Conservation (phyloP, 164 flowering plant species). For the Paratinospora sagittata region DNA sequence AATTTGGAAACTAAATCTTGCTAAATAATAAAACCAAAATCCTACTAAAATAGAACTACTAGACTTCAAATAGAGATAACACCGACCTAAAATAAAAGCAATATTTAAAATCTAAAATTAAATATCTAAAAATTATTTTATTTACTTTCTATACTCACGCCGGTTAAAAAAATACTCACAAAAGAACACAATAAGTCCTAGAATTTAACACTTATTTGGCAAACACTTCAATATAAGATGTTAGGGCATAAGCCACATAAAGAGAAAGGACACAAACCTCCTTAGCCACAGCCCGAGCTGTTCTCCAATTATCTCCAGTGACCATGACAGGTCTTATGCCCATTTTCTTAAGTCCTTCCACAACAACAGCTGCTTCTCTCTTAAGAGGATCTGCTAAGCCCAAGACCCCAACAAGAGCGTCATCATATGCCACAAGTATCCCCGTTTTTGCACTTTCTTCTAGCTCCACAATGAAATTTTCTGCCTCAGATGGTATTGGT, state of each 20-base stretch:
- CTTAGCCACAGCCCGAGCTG: slow-evolving; percentile 88
- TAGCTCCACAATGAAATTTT: slow-evolving; percentile 63
- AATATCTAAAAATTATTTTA: too few relatives aligned
- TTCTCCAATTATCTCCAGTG: slow-evolving; percentile 97
- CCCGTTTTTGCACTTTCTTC: slow-evolving; percentile 94
- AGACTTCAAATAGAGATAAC: too few relatives aligned
- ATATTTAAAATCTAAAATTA: too few relatives aligned
- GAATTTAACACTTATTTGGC: too few relatives aligned
- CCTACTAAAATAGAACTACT: too few relatives aligned
- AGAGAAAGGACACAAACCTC: slow-evolving; percentile 48
- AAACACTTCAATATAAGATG: too few relatives aligned
- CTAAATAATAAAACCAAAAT: too few relatives aligned
- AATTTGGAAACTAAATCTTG: too few relatives aligned
- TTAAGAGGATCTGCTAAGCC: slow-evolving; percentile 91
- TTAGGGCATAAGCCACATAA: neutral
- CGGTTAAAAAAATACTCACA: too few relatives aligned
- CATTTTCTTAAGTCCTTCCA: slow-evolving; percentile 85
- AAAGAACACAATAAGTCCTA: too few relatives aligned
- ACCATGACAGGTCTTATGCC: slow-evolving; percentile 91
- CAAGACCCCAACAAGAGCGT: slow-evolving; percentile 57
- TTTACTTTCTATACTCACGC: too few relatives aligned
- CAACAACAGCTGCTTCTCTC: slow-evolving; percentile 89
- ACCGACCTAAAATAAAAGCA: too few relatives aligned
- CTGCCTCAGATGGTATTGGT: slow-evolving; percentile 45
- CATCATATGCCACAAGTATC: slow-evolving; percentile 66